A percentile compares a stretch with the other conserved stretches of the same genome.
phyloP scores from a whole-genome alignment of 2,329 filamentous ascomycete genomes.

The Neonectria punicea region DNA sequence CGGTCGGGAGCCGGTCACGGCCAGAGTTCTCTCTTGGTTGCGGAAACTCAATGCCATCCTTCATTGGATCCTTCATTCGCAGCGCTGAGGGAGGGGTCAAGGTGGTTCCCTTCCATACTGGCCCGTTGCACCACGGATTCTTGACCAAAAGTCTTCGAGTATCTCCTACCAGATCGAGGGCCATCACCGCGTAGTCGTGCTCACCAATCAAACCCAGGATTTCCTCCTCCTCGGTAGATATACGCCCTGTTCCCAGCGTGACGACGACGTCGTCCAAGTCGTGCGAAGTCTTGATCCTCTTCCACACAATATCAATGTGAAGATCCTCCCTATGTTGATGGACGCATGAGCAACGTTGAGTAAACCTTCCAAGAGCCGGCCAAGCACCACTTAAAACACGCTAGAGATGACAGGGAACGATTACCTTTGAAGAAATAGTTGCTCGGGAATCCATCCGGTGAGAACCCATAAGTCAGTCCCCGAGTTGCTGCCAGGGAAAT shows the following conservation, averaged over 20 bases:
- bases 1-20: slow-evolving; percentile 53
- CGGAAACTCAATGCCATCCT: background rate
- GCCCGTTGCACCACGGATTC: slow-evolving; percentile 93
- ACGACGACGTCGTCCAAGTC: slow-evolving; percentile 83
- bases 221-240: slow-evolving; percentile 80
- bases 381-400: background rate
- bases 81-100: background rate
- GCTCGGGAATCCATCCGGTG: slow-evolving; percentile 96
- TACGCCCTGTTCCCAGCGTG: slow-evolving; percentile 88
- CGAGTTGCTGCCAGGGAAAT: slow-evolving; percentile 97
- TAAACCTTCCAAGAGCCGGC: background rate
- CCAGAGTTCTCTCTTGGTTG: background rate
- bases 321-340: slow-evolving; percentile 74
- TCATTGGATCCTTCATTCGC: background rate
- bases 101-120: slow-evolving; percentile 69
- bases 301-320: slow-evolving; percentile 81
- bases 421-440: slow-evolving; percentile 85
- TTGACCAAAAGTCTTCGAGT: slow-evolving; percentile 83
- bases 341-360: slow-evolving; percentile 21
- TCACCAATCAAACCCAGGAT: slow-evolving; percentile 85
- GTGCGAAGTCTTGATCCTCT: slow-evolving; percentile 78
- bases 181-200: slow-evolving; percentile 93
- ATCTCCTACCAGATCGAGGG: slow-evolving; percentile 72
- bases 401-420: slow-evolving; percentile 17
- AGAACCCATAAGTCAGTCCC: slow-evolving; percentile 93